These are phyloP conservation scores for Coemansia biformis DNA, from an alignment of 192 early-diverging fungal genomes.

Conservation along the genomic window DNA sequence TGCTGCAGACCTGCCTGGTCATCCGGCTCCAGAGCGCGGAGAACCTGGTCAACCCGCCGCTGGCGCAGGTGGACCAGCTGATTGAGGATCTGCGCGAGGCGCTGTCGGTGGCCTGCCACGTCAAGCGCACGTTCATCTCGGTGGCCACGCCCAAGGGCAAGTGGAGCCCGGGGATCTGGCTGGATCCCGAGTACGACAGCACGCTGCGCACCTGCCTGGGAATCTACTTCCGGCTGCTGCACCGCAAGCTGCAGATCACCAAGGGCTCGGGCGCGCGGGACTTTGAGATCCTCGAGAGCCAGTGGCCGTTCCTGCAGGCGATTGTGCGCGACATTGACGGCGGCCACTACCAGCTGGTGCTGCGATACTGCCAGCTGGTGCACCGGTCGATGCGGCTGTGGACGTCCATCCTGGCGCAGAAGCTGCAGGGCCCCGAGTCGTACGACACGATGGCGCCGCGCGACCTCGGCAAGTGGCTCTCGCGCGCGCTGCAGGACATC, in stretches of 20 bases:
- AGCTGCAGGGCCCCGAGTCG: constrained; percentile 33
- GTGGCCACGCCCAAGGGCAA: constrained; percentile 56
- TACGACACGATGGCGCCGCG: constrained; percentile 37
- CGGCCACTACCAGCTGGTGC: constrained; percentile 66
- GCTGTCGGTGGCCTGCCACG: constrained; percentile 62
- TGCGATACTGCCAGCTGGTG: constrained; percentile 65
- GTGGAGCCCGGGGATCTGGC: constrained; percentile 64
- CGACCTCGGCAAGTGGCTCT: constrained; percentile 39
- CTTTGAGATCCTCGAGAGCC: constrained; percentile 73
- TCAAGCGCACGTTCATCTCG: constrained; percentile 65
- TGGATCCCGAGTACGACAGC: constrained; percentile 63
- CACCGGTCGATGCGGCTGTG: constrained; percentile 29
- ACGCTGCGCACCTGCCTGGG: constrained; percentile 66
- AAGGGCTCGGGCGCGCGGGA: constrained; percentile 59
- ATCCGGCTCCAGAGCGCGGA: constrained; percentile 63
- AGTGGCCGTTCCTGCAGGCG: constrained; percentile 73
- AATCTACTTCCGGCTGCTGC: constrained; percentile 73
- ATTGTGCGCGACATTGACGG: constrained; percentile 68
- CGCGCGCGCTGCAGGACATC: constrained; percentile 42
- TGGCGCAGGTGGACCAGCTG: constrained; percentile 64
- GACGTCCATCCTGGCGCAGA: constrained; percentile 21
- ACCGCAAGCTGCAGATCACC: constrained; percentile 62
- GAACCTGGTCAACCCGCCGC: constrained; percentile 34
- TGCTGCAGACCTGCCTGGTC: constrained; percentile 77
- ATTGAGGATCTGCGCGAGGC: constrained; percentile 74